Conservation (phyloP, 345 rosid genomes). For the Turnera subulata region DNA sequence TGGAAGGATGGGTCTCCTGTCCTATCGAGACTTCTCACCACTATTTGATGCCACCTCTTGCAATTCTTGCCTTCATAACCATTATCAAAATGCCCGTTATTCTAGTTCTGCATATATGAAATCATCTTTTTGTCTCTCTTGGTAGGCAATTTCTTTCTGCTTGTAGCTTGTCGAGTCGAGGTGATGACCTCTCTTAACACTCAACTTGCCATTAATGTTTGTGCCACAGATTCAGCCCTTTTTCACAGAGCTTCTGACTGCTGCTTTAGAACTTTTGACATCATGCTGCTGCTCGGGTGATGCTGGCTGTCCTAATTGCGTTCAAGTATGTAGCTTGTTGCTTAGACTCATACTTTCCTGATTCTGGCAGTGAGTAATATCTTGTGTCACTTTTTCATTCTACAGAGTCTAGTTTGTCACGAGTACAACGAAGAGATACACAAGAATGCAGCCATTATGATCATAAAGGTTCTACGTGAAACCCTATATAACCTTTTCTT, state of each 20-base stretch:
- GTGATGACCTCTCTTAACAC: neutral
- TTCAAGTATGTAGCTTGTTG: conserved; percentile 45
- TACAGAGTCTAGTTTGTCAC: conserved; percentile 60
- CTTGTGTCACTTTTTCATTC: conserved; percentile 3
- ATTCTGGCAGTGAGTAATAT: neutral
- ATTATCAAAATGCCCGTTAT: too few species aligned
- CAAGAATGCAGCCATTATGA: conserved; percentile 74
- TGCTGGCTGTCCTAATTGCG: conserved; percentile 77
- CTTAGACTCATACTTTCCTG: neutral
- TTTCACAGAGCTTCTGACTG: conserved; percentile 61
- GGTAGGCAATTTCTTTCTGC: neutral
- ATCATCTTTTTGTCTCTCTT: neutral
- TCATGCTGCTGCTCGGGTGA: conserved; percentile 57
- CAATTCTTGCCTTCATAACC: too few species aligned
- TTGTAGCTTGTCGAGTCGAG: neutral
- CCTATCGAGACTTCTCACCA: too few species aligned
- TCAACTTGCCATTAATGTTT: conserved; percentile 1
- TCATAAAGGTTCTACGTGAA: conserved; percentile 50
- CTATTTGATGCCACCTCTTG: too few species aligned
- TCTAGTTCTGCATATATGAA: too few species aligned
- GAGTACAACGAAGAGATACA: conserved; percentile 73
- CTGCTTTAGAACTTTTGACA: conserved; percentile 68
- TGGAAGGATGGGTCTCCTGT: too few species aligned
- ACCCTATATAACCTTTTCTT: conserved; percentile 2
- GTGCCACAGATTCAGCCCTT: conserved; percentile 59